Evolutionary conservation across 2,329 filamentous ascomycete species (phyloP), one percentile per base, ranked within the genome.

Genomic region (Diaporthe sp.): DNA sequence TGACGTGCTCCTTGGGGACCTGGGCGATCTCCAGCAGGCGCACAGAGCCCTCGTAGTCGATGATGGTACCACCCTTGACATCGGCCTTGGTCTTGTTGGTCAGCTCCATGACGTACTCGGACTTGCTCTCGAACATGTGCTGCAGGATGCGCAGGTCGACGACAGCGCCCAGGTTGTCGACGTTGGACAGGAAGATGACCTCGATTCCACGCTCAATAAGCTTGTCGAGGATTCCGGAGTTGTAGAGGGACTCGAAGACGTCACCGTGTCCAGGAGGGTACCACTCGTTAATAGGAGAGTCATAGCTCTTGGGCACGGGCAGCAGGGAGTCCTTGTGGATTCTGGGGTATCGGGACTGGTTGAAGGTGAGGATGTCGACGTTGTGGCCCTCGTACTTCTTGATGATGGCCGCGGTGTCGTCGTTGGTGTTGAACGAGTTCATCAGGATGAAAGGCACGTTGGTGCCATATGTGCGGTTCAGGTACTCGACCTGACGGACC

Each of bases 351-450:
- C 96, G 92, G 77, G 97, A 99, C 88, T 99, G 97, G 91, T 99
- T 99, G 93, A 99, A 99, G 84, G 97, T 98, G 84, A 98, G 90
- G 85, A 99, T 98, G 84, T 99, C 97, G 82, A 99, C 97, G 85
- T 98, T 98, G 92, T 99, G 97, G 78, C 97, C 97, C 89, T 99
- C 96, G 88, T 98, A 99, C 90, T 99, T 99, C 92, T 99, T 99
- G 90, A 99, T 99, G 87, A 99, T 99, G 86, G 95, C 95, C 77
- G 96, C 95, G 69, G 97, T 99, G 83, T 99, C 97, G 81, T 96
- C 92, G 85, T 99, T 96, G 84, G 97, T 99, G 92, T 99, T 99
- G 94, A 99, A 99, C 72, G 97, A 98, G 93, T 99, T 99, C 97
- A 99, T 99, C 80, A 99, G 93, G 79, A 99, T 92, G 86, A 99